Evolutionary conservation across 225 moss, liverwort and hornwort species (phyloP), one percentile per base, ranked within the genome.

Genomic region (Neckera pumila): DNA sequence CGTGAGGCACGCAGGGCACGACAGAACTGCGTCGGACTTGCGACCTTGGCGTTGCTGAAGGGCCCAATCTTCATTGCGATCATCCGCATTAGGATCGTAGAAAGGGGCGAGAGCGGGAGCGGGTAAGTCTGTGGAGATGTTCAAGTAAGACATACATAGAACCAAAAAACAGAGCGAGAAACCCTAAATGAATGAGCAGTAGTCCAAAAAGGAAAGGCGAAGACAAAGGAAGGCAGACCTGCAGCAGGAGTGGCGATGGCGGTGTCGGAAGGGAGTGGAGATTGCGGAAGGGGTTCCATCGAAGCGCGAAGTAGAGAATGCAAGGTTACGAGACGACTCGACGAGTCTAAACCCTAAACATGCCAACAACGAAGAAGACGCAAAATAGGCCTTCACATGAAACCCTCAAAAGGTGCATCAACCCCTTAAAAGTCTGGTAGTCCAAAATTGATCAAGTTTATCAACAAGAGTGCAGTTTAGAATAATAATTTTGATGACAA

Each of bases 21-120:
- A 94, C 45, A 98, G 95, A 79, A 98, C 91, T 18, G 95, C 97
- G 83, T 98, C 98, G 11, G 98, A 97, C 83, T 96, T 96, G 84
- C 98, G 95, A 40, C 96, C 97, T 87, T 95, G 95, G 53, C 98
- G 94, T 85, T 95, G 94, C 86, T 88, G 86, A 34, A 76, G 88
- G 34, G 93, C 97, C 98, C 98, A 98, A 62, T 84, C 92, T 79
- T 98, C 97, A 87, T 98, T 93, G 64, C 84, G 86, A 78, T 94
- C 95, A 73, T 98, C 98, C 71, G 91, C 86, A 34, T 58, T 62
- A 42, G 97, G 95, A 84, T 95, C 94, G 40, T 95, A 98, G 70
- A 94, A 95, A 14, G 93, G 95, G 13, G 92, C 85, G 86, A 86
- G 84, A 87, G 69, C 85, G 9, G 81, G 43, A 60, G 82, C 82